phyloP scores from a whole-genome alignment of 202 grass and related monocot species.

The Zizania palustris region DNA sequence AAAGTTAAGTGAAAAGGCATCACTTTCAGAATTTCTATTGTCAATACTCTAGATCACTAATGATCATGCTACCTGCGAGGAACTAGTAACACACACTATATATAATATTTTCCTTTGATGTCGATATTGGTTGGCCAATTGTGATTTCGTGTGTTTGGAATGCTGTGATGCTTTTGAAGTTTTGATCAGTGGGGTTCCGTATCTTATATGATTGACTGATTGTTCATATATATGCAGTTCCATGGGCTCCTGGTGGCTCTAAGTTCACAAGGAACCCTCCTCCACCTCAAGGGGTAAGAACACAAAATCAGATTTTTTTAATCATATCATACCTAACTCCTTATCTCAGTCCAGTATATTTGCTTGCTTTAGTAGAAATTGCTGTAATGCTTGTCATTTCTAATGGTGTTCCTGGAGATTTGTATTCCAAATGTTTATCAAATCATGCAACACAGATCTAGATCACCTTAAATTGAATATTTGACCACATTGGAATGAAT shows the following conservation, averaged over 20 bases:
- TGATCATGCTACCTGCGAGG: neutral
- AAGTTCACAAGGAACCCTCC: slow-evolving; percentile 93
- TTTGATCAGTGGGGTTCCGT: neutral
- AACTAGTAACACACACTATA: neutral
- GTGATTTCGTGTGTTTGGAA: neutral
- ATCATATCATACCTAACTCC: neutral
- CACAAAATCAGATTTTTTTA: slow-evolving; percentile 29
- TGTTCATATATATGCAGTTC: slow-evolving; percentile 61
- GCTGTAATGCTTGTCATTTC: neutral
- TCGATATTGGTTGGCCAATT: neutral
- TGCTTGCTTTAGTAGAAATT: neutral
- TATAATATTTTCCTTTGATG: slow-evolving; percentile 16
- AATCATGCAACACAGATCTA: neutral
- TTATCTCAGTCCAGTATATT: neutral
- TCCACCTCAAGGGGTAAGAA: slow-evolving; percentile 89
- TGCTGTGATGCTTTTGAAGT: neutral
- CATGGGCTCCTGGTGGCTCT: slow-evolving; percentile 82
- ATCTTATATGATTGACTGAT: slow-evolving; percentile 34
- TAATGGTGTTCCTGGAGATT: slow-evolving; percentile 4
- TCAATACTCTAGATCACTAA: slow-evolving; percentile 8
- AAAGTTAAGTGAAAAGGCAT: neutral
- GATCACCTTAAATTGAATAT: neutral
- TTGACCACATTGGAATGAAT: neutral
- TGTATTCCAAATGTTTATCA: slow-evolving; percentile 17
- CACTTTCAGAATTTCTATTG: neutral